These are phyloP conservation scores for Termitomyces sp. DNA, from an alignment of 768 basidiomycete genomes.

Conservation along the genomic window DNA sequence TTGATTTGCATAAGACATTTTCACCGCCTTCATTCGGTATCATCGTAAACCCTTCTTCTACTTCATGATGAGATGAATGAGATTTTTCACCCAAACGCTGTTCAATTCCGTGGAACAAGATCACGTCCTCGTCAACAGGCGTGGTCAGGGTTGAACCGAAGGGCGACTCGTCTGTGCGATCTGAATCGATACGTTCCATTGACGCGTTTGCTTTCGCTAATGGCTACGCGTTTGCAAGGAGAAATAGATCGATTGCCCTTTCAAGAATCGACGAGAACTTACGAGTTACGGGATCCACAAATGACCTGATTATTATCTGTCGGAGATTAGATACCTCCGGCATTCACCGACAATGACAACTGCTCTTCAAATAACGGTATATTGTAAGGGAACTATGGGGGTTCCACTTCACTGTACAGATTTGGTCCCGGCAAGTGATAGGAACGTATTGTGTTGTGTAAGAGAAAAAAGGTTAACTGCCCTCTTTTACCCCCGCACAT, in stretches of 20 bases:
- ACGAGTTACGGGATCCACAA: not conserved
- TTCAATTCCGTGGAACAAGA: conserved; percentile 10
- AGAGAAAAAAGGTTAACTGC: too few species aligned
- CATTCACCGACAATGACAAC: too few species aligned
- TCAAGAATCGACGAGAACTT: not conserved
- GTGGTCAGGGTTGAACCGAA: conserved; percentile 36
- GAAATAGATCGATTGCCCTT: not conserved
- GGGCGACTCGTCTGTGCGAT: conserved; percentile 35
- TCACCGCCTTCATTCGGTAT: not conserved
- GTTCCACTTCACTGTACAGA: too few species aligned
- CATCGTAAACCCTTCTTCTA: not conserved
- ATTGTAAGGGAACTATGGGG: too few species aligned
- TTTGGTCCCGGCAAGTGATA: too few species aligned
- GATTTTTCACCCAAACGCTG: conserved; percentile 7
- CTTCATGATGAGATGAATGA: not conserved
- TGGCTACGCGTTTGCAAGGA: not conserved
- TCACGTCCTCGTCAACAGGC: conserved; percentile 31
- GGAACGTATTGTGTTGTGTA: too few species aligned
- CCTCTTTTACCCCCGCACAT: too few species aligned
- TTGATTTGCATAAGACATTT: not conserved
- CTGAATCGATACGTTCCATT: conserved; percentile 27
- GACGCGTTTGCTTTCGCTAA: not conserved
- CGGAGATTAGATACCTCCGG: too few species aligned
- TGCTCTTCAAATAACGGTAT: too few species aligned
- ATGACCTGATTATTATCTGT: too few species aligned